A percentile compares a stretch with the other conserved stretches of the same genome.
phyloP scores from a whole-genome alignment of 495 filamentous ascomycete species.

The Penicillium soppii region DNA sequence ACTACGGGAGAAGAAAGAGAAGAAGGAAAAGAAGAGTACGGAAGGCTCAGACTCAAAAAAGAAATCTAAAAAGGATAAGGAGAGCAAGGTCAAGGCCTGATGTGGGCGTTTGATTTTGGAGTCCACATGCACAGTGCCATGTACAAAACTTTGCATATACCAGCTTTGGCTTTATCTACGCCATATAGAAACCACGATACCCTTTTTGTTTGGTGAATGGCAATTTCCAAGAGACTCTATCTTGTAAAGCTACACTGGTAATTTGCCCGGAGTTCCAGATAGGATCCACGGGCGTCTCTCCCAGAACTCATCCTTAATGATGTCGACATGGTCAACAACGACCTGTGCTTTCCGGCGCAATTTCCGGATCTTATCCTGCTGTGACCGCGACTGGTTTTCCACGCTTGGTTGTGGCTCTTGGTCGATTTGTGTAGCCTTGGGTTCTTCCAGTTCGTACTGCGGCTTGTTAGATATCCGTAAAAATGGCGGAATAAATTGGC shows the following conservation, averaged over 20 bases:
- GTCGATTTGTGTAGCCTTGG: conserved; percentile 15
- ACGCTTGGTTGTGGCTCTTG: conserved; percentile 10
- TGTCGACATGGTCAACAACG: conserved; percentile 79
- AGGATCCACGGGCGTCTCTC: conserved; percentile 81
- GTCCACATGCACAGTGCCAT: conserved; percentile 2
- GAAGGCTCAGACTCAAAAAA: conserved; percentile 26
- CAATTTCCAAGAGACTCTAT: not conserved
- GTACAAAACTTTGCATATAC: conserved; percentile 14
- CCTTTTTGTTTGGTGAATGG: conserved; percentile 28
- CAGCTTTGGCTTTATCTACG: conserved; percentile 16
- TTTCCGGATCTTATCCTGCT: conserved; percentile 77
- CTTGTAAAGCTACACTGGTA: conserved; percentile 48
- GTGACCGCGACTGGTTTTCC: conserved; percentile 63
- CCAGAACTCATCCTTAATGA: conserved; percentile 96
- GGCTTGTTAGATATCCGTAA: not conserved
- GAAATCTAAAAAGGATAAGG: conserved; percentile 35
- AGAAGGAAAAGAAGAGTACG: conserved; percentile 35
- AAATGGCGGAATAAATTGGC: not conserved
- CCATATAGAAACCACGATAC: conserved; percentile 38
- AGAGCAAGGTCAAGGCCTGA: conserved; percentile 24
- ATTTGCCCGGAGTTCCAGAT: conserved; percentile 67
- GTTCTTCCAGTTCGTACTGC: conserved; percentile 44
- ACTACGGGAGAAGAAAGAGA: conserved; percentile 17
- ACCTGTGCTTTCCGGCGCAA: conserved; percentile 71
- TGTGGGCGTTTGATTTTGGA: conserved; percentile 4